Percentiles rank a stretch among this genome's conserved stretches.
Conservation (phyloP, 306 rosid species). For the Acacia confusa region DNA sequence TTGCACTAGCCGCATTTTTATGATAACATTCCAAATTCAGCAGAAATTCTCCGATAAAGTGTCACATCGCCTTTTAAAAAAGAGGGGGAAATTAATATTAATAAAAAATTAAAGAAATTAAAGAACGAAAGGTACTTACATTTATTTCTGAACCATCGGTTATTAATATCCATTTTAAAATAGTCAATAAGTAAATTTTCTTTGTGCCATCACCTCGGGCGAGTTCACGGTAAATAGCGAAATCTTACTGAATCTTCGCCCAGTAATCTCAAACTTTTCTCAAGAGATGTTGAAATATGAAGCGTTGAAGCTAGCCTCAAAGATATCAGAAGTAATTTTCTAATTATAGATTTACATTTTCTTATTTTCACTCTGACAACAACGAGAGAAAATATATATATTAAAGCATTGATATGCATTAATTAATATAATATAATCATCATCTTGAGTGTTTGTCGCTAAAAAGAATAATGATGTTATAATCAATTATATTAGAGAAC, state of each 20-base stretch:
- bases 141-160: slow-evolving; percentile 27
- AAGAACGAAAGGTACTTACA: slow-evolving; percentile 15
- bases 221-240: neutral
- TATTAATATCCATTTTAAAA: slow-evolving; percentile 14
- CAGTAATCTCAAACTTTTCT: slow-evolving; percentile 8
- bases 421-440: neutral
- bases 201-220: neutral
- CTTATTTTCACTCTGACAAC: neutral
- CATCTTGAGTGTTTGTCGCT: neutral
- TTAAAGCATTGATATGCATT: neutral
- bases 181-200: slow-evolving; percentile 18
- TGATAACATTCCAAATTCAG: slow-evolving; percentile 28
- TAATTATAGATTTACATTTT: neutral
- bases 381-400: neutral
- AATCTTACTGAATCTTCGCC: slow-evolving; percentile 26
- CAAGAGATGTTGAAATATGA: neutral
- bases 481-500: neutral
- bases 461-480: neutral
- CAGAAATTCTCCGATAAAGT: slow-evolving; percentile 35
- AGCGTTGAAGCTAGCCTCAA: neutral
- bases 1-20: slow-evolving; percentile 13
- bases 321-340: neutral
- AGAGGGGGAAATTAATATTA: neutral
- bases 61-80: slow-evolving; percentile 34
- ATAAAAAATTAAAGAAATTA: neutral